Evolutionary conservation across 1,139 yeast genomes (phyloP).

Genomic region (Geotrichum carabidarum): DNA sequence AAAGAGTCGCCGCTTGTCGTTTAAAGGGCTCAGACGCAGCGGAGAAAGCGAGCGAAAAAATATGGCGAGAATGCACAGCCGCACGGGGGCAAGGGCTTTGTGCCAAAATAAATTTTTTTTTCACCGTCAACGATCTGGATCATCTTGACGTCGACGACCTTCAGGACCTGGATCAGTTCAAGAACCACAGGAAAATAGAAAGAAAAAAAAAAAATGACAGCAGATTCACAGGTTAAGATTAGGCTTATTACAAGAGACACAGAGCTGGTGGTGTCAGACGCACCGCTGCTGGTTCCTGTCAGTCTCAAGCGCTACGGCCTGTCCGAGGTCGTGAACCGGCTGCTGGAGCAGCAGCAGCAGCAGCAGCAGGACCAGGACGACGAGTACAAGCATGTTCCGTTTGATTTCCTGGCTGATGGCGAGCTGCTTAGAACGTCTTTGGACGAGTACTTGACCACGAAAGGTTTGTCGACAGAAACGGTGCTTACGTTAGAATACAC

Average conservation of each 20-base stretch:
- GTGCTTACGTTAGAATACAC: slow-evolving; percentile 81
- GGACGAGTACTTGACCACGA: slow-evolving; percentile 66
- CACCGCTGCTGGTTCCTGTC: slow-evolving; percentile 73
- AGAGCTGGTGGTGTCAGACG: slow-evolving; percentile 72
- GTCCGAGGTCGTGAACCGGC: slow-evolving; percentile 90
- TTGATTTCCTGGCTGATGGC: slow-evolving; percentile 88
- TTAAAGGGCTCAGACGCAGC: too few species aligned
- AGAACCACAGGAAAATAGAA: neutral
- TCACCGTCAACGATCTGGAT: neutral
- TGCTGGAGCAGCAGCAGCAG: slow-evolving; percentile 43
- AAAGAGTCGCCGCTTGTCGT: too few species aligned
- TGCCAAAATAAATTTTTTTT: neutral
- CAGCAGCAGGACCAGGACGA: slow-evolving; percentile 26
- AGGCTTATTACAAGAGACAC: slow-evolving; percentile 82
- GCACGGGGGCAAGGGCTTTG: neutral
- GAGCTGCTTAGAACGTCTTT: slow-evolving; percentile 70
- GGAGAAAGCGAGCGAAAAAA: too few species aligned
- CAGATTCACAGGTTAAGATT: slow-evolving; percentile 54
- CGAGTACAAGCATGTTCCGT: slow-evolving; percentile 61
- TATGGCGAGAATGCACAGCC: neutral
- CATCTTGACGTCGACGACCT: neutral
- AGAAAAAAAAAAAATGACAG: too few species aligned
- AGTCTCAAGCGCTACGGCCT: slow-evolving; percentile 83
- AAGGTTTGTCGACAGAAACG: slow-evolving; percentile 81
- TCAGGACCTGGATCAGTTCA: neutral